Base-by-base conservation (phyloP, 2,329 filamentous ascomycete species). In the Phoma sp. region DNA sequence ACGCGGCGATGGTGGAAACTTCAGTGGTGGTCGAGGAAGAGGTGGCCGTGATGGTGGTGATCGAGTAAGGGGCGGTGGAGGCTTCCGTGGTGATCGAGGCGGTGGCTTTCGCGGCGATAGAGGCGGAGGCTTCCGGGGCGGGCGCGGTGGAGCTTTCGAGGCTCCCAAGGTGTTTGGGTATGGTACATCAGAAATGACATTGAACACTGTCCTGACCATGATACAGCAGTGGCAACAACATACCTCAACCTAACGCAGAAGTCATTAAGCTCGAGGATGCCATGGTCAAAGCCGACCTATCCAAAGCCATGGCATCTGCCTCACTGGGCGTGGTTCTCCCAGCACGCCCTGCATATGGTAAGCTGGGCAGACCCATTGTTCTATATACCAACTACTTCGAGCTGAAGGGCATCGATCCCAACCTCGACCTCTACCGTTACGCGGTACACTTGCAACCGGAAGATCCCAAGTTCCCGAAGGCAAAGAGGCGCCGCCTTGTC, bases 401-500 rank as follows among this genome's bases (percentile, higher is more conserved):
- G 5, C 22, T 75, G n/a, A 79, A 79, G 53, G 61, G 56, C 3
- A 55, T 65, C 68, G 49, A 57, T 0, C 18, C 58, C 1, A 51
- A 68, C 2, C 57, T 60, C 7, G 40, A 56, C 1, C 39, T 74
- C 0, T 69, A 71, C 47, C 64, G 67, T 1, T 75, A 75, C 40
- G 65, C 61, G 0, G 46, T 71, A 1, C 47, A 61, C 0, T 64
- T 72, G 74, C 59, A 67, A 72, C 11, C 59, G 78, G 36, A 72
- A 63, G 7, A 72, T 67, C 8, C 18, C 2, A 25, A 73, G 55
- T 53, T 56, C 5, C 69, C 60, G 3, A 78, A 77, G 47, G 74
- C 74, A 30, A 82, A 80, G 66, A 79, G 74, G 32, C 75, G 76
- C 37, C 78, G 78, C 4, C 71, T 84, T 4, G 71, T 86, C 13